Base-by-base conservation (phyloP, 169 alveolate genomes). In the Plasmodium gonderi region DNA sequence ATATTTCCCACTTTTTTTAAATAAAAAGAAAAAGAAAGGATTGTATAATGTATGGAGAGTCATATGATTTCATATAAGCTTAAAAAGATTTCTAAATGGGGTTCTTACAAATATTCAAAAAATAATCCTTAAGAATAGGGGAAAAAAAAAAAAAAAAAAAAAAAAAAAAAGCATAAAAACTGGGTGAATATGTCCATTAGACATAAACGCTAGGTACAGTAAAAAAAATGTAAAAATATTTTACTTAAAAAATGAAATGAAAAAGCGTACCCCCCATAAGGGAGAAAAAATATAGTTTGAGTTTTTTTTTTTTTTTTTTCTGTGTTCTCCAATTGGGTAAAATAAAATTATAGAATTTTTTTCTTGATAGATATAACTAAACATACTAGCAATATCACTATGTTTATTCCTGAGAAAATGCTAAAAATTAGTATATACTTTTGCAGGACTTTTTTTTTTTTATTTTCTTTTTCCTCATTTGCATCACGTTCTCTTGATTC, bases 381-480 rank as follows among this genome's bases (percentile, higher is more conserved):
- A 14, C 91, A 82, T 17, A 82, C 60, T 69, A 82, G 14, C 44
- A 82, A 29, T 11, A 82, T 17, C 23, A 82, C 11, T 26, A 82
- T 45, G 40, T 69, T 82, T 44, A 69, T 5, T 45, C 7, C 81
- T 33, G 91, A 82, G 51, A 82, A 68, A 11, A 82, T 33, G 76
- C 77, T n/a, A 45, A 82, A 82, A 72, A 82, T 82, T 82, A 49
- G 38, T 2, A 82, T 12, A 69, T 82, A 82, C 60, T 68, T 82
- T n/a, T 12, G 33, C 29, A 12, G 14, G 9, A 47, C 14, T 44
- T 4, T 68, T 0, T 33, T 82, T 77, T 20, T 40, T 8, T 77
- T 54, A 51, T 26, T 77, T 77, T 54, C 69, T 42, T 26, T 33
- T 82, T 69, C 26, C 2, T 82, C 49, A 1, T 67, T 45, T 68